A percentile compares a stretch with the other conserved stretches of the same genome.
phyloP scores from a whole-genome alignment of 345 rosid species.

The Citrus medica region DNA sequence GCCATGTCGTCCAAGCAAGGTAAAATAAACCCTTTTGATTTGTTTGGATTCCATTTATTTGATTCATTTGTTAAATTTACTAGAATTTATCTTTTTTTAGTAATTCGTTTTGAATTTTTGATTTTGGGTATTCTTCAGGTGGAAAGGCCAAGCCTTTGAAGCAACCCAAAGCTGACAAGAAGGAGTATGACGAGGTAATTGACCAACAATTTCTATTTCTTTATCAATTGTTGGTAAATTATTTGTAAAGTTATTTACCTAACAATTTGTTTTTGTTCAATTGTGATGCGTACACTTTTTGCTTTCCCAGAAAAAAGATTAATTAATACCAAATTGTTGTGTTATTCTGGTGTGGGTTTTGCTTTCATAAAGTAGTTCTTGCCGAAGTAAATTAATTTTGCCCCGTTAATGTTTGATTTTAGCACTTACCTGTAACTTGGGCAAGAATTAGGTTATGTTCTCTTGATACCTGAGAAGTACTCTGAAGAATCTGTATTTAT shows the following conservation, averaged over 20 bases:
- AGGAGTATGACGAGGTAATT: slow-evolving; percentile 75
- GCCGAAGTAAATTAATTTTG: background rate
- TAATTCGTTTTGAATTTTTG: background rate
- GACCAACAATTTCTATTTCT: background rate
- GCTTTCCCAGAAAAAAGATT: background rate
- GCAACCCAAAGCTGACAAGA: slow-evolving; percentile 65
- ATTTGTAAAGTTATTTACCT: background rate
- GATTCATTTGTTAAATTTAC: background rate
- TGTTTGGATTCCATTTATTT: background rate
- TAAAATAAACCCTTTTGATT: background rate
- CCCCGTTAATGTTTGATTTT: background rate
- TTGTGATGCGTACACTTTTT: background rate
- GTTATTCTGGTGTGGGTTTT: background rate
- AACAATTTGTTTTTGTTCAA: background rate
- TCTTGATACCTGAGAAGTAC: background rate
- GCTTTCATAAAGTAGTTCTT: no score
- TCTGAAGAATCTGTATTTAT: background rate
- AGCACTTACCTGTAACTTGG: background rate
- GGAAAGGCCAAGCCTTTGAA: slow-evolving; percentile 91
- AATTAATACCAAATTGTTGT: background rate
- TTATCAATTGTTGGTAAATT: no score
- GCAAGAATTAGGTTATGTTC: background rate
- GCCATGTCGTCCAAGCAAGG: slow-evolving; percentile 71
- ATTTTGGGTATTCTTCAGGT: slow-evolving; percentile 30
- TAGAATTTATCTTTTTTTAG: background rate